Evolutionary conservation across 306 rosid species (phyloP).

Genomic region (Vigna unguiculata): DNA sequence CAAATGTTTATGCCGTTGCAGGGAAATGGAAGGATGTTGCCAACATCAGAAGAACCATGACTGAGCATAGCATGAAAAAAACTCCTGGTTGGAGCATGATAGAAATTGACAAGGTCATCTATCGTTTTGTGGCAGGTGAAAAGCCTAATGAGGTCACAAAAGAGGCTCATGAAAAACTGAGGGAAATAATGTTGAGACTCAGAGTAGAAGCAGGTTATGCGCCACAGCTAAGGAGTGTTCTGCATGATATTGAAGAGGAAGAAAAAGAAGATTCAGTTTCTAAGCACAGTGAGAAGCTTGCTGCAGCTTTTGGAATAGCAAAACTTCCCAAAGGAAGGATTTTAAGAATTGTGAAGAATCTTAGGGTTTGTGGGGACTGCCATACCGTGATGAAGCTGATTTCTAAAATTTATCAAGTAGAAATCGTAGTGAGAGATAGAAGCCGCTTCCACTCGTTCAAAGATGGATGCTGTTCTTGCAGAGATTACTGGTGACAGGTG

Average conservation of each 20-base stretch:
- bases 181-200: constrained; percentile 72
- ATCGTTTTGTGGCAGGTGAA: constrained; percentile 75
- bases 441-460: constrained; percentile 83
- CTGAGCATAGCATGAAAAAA: constrained; percentile 61
- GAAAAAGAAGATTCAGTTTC: constrained; percentile 82
- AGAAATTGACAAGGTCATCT: constrained; percentile 77
- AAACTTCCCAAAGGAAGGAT: constrained; percentile 59
- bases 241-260: constrained; percentile 88
- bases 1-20: constrained; percentile 75
- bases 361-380: constrained; percentile 82
- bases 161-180: constrained; percentile 73
- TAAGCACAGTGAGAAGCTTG: constrained; percentile 88
- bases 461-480: constrained; percentile 78
- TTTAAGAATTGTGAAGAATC: constrained; percentile 81
- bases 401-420: constrained; percentile 71
- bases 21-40: constrained; percentile 90
- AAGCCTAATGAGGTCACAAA: constrained; percentile 58
- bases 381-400: constrained; percentile 85
- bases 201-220: constrained; percentile 65
- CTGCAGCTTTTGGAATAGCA: constrained; percentile 82
- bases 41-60: constrained; percentile 73
- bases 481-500: constrained; percentile 73
- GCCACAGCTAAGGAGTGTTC: constrained; percentile 67
- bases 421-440: constrained; percentile 80
- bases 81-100: constrained; percentile 85